phyloP scores from a whole-genome alignment of 805 yeast genomes.

The Pichia gijzeniarum region DNA sequence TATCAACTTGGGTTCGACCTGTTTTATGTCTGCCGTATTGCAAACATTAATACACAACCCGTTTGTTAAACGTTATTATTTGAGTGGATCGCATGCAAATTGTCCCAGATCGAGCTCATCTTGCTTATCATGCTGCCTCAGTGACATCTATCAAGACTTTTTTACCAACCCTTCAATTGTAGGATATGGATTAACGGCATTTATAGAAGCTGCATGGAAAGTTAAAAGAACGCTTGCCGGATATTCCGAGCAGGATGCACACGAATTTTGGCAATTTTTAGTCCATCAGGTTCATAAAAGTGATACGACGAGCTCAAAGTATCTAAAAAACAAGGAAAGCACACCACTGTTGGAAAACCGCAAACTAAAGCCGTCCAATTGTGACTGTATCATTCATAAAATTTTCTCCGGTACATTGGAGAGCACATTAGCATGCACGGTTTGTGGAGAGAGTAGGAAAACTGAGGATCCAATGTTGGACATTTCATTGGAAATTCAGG shows the following conservation, averaged over 20 bases:
- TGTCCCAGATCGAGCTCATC: constrained; percentile 37
- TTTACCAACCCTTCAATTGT: constrained; percentile 55
- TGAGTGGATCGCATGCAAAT: constrained; percentile 64
- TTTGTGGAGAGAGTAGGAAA: constrained; percentile 56
- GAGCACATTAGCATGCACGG: constrained; percentile 68
- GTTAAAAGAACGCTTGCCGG: constrained; percentile 85
- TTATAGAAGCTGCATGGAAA: constrained; percentile 84
- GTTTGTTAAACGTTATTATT: constrained; percentile 66
- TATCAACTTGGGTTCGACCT: constrained; percentile 93
- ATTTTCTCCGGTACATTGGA: constrained; percentile 80
- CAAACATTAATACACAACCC: constrained; percentile 92
- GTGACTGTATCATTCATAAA: constrained; percentile 77
- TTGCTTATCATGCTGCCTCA: constrained; percentile 84
- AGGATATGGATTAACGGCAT: constrained; percentile 76
- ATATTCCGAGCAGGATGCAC: constrained; percentile 96
- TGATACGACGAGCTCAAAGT: constrained; percentile 26
- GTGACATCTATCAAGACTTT: constrained; percentile 67
- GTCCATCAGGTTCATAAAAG: constrained; percentile 73
- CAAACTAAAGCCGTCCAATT: constrained; percentile 24
- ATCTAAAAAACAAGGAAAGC: constrained; percentile 18
- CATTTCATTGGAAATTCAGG: constrained; percentile 67
- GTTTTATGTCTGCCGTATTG: constrained; percentile 90
- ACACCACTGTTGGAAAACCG: constrained; percentile 17
- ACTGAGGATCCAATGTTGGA: constrained; percentile 90
- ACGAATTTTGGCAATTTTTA: constrained; percentile 92